phyloP scores from a whole-genome alignment of 495 filamentous ascomycete genomes.

The Eremomyces bilateralis region DNA sequence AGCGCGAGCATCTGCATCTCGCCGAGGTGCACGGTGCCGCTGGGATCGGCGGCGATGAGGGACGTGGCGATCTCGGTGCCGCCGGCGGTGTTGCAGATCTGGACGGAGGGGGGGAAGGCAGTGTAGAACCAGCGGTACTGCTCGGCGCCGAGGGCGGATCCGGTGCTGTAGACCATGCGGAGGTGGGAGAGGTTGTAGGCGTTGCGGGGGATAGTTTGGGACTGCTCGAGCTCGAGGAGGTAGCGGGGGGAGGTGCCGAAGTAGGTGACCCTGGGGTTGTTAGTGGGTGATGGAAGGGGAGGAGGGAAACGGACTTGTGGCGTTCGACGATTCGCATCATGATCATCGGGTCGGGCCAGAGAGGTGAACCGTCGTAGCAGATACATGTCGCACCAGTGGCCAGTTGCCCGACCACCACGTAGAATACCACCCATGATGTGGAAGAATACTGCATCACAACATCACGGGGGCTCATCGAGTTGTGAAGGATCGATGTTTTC shows the following conservation, averaged over 20 bases:
- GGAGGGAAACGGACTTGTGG: neutral
- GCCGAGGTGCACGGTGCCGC: neutral
- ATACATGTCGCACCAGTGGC: conserved; percentile 1
- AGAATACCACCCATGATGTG: conserved; percentile 2
- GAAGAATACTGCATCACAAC: conserved; percentile 2
- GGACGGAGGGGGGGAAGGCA: neutral
- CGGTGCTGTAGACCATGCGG: neutral
- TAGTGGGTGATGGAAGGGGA: too few relatives aligned
- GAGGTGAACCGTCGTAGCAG: conserved; percentile 1
- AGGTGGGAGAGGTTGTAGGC: conserved; percentile 2
- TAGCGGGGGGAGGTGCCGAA: conserved; percentile 1
- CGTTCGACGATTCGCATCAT: neutral
- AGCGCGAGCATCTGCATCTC: conserved; percentile 3
- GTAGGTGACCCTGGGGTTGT: neutral
- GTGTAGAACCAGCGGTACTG: neutral
- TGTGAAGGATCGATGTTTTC: conserved; percentile 1
- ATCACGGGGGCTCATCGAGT: neutral
- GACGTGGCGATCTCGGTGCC: conserved; percentile 1
- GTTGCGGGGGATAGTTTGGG: neutral
- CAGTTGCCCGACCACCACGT: neutral
- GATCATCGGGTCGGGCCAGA: conserved; percentile 1
- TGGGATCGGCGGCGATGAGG: neutral
- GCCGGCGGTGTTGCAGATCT: neutral
- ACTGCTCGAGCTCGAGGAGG: conserved; percentile 1
- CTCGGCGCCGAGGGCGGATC: neutral